phyloP scores from a whole-genome alignment of 306 rosid species.

The Vachellia collinsii region DNA sequence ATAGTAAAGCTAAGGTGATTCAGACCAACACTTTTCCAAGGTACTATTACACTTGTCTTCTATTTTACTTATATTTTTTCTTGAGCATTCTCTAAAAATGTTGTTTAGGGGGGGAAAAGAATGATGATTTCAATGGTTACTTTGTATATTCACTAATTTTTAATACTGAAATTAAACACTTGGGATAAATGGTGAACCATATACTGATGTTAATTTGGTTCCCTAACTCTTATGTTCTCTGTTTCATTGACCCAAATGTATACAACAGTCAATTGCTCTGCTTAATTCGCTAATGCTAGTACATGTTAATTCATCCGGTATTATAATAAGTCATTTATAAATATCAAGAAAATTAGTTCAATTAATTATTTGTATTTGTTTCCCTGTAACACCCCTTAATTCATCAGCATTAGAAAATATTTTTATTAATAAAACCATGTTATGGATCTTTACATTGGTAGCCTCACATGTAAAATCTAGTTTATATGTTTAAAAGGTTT shows the following conservation, averaged over 20 bases:
- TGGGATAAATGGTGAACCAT: neutral
- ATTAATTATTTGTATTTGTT: too few species aligned
- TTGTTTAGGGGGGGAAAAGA: too few species aligned
- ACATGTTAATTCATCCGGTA: too few species aligned
- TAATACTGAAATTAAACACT: neutral
- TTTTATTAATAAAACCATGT: too few species aligned
- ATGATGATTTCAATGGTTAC: neutral
- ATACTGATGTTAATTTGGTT: neutral
- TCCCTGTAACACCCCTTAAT: too few species aligned
- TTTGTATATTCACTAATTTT: neutral
- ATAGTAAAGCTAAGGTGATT: conserved; percentile 25
- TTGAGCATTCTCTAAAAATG: neutral
- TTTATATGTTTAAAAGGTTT: too few species aligned
- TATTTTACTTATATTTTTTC: neutral
- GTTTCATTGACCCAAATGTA: neutral
- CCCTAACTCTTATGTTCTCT: neutral
- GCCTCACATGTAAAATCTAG: too few species aligned
- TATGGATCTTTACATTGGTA: too few species aligned
- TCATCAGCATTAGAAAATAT: too few species aligned
- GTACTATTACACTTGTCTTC: conserved; percentile 27
- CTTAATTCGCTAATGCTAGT: neutral
- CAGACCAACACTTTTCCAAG: conserved; percentile 38
- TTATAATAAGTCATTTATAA: too few species aligned
- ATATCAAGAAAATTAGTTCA: too few species aligned
- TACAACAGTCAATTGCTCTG: neutral